Evolutionary conservation across 352 stramenopile genomes (phyloP).

Genomic region (Aphanomyces cochlioides): DNA sequence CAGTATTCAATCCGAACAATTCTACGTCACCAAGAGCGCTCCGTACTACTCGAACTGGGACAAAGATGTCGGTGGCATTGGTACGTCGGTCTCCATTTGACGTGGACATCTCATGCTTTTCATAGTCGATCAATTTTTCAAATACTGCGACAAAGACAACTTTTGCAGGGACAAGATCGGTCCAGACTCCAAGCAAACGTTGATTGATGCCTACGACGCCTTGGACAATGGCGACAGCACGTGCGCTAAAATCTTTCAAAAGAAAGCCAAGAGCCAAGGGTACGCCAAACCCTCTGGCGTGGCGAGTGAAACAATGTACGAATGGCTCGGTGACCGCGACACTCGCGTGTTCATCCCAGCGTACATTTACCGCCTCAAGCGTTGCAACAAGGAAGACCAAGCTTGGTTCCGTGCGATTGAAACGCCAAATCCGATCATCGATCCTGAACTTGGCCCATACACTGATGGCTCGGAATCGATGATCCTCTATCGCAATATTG

Average conservation of each 20-base stretch:
- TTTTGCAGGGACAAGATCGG: constrained; percentile 18
- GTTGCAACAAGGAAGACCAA: constrained; percentile 36
- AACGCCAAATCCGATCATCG: constrained; percentile 33
- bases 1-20: constrained; percentile 32
- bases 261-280: constrained; percentile 38
- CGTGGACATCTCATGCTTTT: constrained; percentile 32
- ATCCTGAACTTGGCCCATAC: constrained; percentile 15
- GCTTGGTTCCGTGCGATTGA: constrained; percentile 39
- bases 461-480: constrained; percentile 29
- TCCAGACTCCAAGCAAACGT: constrained; percentile 11
- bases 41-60: constrained; percentile 43
- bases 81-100: constrained; percentile 30
- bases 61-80: constrained; percentile 39
- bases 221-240: constrained; percentile 31
- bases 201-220: constrained; percentile 5
- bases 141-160: background rate
- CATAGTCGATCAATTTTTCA: constrained; percentile 38
- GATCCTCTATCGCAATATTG: constrained; percentile 42
- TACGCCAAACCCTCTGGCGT: constrained; percentile 40
- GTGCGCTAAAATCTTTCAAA: constrained; percentile 35
- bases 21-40: background rate
- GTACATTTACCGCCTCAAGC: constrained; percentile 39
- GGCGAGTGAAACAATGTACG: constrained; percentile 26
- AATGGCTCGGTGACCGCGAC: background rate
- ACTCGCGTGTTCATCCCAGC: constrained; percentile 38